Evolutionary conservation across 2,329 filamentous ascomycete genomes (phyloP), one percentile per base, ranked within the genome.

Genomic region (Stemphylium lycopersici): DNA sequence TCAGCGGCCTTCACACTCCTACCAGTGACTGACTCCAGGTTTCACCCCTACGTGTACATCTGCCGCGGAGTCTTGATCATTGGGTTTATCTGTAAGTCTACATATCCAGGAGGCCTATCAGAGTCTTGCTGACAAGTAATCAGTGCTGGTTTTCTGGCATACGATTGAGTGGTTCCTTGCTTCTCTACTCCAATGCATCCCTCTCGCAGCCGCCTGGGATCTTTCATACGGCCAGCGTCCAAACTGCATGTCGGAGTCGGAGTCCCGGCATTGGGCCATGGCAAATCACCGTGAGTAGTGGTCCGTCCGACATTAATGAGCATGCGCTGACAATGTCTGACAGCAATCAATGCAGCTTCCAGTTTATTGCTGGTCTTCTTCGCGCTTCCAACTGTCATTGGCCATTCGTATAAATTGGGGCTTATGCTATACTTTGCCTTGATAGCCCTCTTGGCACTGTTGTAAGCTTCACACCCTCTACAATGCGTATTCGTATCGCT

Each of bases 1-100:
- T 81, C 80, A 1, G 72, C 80, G 15, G 75, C 74, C 11, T 71
- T 78, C 11, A 79, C 79, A 54, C 68, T 83, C 2, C 68, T 81
- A 42, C 71, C 78, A 6, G 73, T 76, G n/a, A 66, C 74, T 12
- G 65, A 70, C 5, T 76, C 70, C 1, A 42, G 18, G 32, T 67
- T 56, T 13, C 79, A 77, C 65, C 75, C 74, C 16, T 66, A 66
- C 5, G 72, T 78, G 41, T 34, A 49, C 6, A 43, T 53, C 24
- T n/a, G n/a, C 33, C 51, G 51, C 8, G 18, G 38, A 12, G 15
- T 53, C 4, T 12, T 53, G 12, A 65, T 81, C 3, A 73, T 75
- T 59, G 70, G 62, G 1, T 67, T 76, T 12, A 77, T 82, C 40
- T 72, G 79, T 80, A 65, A 49, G 60, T 46, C 13, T 34, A n/a